These are phyloP conservation scores for Fusarium sp. DNA, from an alignment of 2,329 filamentous ascomycete species.

Conservation along the genomic window DNA sequence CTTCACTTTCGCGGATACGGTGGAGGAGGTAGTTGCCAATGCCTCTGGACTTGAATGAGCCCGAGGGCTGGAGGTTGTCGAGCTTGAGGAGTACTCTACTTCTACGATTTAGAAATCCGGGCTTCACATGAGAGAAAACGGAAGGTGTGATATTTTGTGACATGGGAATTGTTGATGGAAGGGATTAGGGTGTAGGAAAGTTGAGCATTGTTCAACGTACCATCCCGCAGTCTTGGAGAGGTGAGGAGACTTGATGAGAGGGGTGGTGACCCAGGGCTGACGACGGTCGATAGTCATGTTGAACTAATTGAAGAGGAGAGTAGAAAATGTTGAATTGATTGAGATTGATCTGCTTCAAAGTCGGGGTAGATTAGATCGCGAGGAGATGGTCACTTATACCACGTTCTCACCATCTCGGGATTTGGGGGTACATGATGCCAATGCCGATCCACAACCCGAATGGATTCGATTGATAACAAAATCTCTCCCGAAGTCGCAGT, in stretches of 20 bases:
- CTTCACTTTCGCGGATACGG: conserved; percentile 44
- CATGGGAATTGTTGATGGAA: background rate
- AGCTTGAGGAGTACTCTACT: conserved; percentile 85
- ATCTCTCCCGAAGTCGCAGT: background rate
- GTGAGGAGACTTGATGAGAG: conserved; percentile 43
- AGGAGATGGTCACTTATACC: background rate
- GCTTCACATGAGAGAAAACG: background rate
- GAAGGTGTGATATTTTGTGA: no score
- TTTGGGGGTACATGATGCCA: background rate
- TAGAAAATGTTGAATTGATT: background rate
- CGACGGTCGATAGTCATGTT: conserved; percentile 33
- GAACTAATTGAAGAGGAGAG: background rate
- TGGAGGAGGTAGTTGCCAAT: conserved; percentile 77
- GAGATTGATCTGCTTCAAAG: background rate
- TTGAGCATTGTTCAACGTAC: conserved; percentile 54
- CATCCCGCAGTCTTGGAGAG: conserved; percentile 76
- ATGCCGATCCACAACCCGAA: background rate
- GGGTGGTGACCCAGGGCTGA: conserved; percentile 32
- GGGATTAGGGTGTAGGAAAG: background rate
- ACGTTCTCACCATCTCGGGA: background rate
- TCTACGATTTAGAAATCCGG: conserved; percentile 31
- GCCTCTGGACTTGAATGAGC: conserved; percentile 85
- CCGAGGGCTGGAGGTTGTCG: conserved; percentile 83
- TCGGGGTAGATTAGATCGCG: background rate
- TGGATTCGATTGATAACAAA: conserved; percentile 11